phyloP scores from a whole-genome alignment of 331 rosid genomes.

The Quercus tomentella region DNA sequence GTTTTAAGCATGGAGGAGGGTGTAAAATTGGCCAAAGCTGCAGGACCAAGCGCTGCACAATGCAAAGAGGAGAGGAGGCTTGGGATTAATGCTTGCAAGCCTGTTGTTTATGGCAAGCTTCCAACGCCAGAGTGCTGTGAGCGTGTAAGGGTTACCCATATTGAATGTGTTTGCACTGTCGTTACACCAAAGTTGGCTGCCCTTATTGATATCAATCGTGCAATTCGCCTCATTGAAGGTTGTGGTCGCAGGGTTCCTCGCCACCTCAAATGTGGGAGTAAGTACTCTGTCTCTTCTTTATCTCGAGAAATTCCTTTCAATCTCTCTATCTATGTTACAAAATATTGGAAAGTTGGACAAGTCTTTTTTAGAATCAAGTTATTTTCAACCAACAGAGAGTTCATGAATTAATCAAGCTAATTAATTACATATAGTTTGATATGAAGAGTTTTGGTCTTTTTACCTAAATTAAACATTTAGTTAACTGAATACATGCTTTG shows the following conservation, averaged over 20 bases:
- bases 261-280: slow-evolving; percentile 27
- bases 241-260: slow-evolving; percentile 21
- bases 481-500: background rate
- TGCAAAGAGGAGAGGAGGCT: slow-evolving; percentile 20
- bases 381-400: too few relatives aligned
- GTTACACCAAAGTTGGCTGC: slow-evolving; percentile 16
- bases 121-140: slow-evolving; percentile 23
- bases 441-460: too few relatives aligned
- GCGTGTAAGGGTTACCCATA: slow-evolving; percentile 10
- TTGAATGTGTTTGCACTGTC: slow-evolving; percentile 12
- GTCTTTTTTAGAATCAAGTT: background rate
- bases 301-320: too few relatives aligned
- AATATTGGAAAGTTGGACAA: background rate
- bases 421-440: too few relatives aligned
- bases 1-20: background rate
- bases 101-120: slow-evolving; percentile 13
- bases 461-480: too few relatives aligned
- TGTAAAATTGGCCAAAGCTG: background rate
- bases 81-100: slow-evolving; percentile 9
- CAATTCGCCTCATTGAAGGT: slow-evolving; percentile 5
- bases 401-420: too few relatives aligned
- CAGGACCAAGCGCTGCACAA: background rate
- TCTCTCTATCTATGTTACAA: background rate
- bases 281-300: background rate
- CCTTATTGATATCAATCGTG: slow-evolving; percentile 8